Evolutionary conservation across 2,329 filamentous ascomycete genomes (phyloP).

Genomic region (Penicillium sp.): DNA sequence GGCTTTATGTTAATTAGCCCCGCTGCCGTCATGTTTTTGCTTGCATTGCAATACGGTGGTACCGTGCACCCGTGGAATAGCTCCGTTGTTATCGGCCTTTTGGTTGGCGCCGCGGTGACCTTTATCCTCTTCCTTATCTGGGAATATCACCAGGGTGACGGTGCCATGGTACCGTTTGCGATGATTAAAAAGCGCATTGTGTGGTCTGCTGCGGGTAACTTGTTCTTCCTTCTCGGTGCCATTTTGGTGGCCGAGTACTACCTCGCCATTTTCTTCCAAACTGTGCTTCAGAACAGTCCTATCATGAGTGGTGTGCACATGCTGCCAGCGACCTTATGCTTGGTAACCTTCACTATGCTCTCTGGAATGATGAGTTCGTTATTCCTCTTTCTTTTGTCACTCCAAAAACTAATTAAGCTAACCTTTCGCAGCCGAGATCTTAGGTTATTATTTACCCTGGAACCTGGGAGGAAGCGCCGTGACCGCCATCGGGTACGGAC

Average conservation of each 20-base stretch:
- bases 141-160: conserved; percentile 41
- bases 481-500: conserved; percentile 15
- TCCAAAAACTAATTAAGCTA: neutral
- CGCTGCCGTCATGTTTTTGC: conserved; percentile 41
- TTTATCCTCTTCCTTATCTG: conserved; percentile 35
- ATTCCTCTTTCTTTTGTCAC: conserved; percentile 25
- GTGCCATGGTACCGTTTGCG: conserved; percentile 41
- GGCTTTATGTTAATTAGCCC: conserved; percentile 23
- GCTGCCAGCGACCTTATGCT: conserved; percentile 10
- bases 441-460: conserved; percentile 15
- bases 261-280: conserved; percentile 51
- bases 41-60: conserved; percentile 49
- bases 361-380: conserved; percentile 20
- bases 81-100: conserved; percentile 43
- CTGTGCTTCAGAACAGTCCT: conserved; percentile 27
- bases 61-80: conserved; percentile 37
- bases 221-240: conserved; percentile 21
- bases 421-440: neutral
- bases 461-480: conserved; percentile 1
- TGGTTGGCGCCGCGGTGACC: conserved; percentile 44
- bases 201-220: conserved; percentile 3
- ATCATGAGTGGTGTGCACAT: conserved; percentile 25
- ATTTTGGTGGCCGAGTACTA: conserved; percentile 37
- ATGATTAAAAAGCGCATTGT: conserved; percentile 42
- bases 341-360: neutral